Base-by-base conservation (phyloP, 169 alveolate genomes). In the Plasmodium gaboni region DNA sequence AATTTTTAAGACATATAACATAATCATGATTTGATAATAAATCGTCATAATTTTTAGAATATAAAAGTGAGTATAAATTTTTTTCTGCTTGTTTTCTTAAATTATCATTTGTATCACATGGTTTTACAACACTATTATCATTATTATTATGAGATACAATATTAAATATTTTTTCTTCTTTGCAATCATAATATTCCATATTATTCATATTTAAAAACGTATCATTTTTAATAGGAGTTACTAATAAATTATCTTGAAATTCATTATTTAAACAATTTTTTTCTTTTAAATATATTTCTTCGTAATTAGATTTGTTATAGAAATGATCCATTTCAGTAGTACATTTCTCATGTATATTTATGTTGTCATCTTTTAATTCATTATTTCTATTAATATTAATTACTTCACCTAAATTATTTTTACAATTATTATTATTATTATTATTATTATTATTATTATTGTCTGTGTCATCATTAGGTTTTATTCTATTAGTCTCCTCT, bases 21-120 rank as follows among this genome's bases (percentile, higher is more conserved):
- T 48, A 78, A 78, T 78, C 76, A 50, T 67, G 46, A 65, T 78
- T 64, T 50, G 71, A 26, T 19, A 22, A 50, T 7, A 42, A 64
- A 48, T 64, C 89, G 65, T 69, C 67, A 38, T 38, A 38, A 51
- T 70, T 78, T 78, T 78, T 78, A n/a, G 78, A 78, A 78, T 78
- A 78, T 65, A 78, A 78, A 64, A 78, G 38, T n/a, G 89, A 78
- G 24, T 64, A 64, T 32, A 78, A 48, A 32, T 53, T 73, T 57
- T 78, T 78, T 65, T 78, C 70, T 17, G 78, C 51, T n/a, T 48
- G 50, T 17, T 24, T 78, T 38, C 46, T 38, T 65, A 32, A 24
- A 69, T 64, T 48, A 44, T 78, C 76, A 65, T 59, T 78, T 13
- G 70, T 48, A 26, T 64, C 89, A 42, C 26, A 65, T 26, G 74